A percentile compares a stretch with the other conserved stretches of the same genome.
phyloP scores from a whole-genome alignment of 2,329 filamentous ascomycete genomes.

The Pseudopithomyces maydicus region DNA sequence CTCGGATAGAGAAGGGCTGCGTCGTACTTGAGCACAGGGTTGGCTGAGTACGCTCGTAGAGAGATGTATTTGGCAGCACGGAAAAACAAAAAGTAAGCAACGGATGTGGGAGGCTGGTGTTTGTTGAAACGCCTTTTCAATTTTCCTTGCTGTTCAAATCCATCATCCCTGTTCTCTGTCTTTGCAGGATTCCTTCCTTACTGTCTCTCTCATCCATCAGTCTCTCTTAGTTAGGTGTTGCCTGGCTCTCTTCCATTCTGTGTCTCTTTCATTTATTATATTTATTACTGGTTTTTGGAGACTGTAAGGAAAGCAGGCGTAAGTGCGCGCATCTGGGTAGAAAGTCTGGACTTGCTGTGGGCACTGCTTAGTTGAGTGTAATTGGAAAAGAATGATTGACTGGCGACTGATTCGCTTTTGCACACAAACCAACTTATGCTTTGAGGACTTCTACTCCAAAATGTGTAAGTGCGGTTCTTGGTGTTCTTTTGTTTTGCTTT shows the following conservation, averaged over 20 bases:
- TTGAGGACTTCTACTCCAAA: neutral
- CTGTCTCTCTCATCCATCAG: constrained; percentile 22
- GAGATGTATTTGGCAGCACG: constrained; percentile 26
- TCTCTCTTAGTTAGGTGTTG: constrained; percentile 17
- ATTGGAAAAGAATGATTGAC: constrained; percentile 34
- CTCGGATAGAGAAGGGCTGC: constrained; percentile 38
- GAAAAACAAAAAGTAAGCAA: constrained; percentile 19
- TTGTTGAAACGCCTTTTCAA: constrained; percentile 16
- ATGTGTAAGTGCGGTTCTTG: neutral
- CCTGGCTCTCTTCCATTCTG: constrained; percentile 24
- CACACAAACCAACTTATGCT: neutral
- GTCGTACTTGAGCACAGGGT: constrained; percentile 18
- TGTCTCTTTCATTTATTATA: constrained; percentile 9
- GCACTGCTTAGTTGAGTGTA: constrained; percentile 22
- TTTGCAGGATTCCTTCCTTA: constrained; percentile 20
- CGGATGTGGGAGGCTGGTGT: constrained; percentile 19
- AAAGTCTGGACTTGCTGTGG: constrained; percentile 19
- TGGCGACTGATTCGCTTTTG: constrained; percentile 10
- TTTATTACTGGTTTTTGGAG: constrained; percentile 22
- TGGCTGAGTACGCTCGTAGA: constrained; percentile 23
- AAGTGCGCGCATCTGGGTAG: constrained; percentile 20
- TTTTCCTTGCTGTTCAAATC: constrained; percentile 29
- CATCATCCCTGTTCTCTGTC: constrained; percentile 29
- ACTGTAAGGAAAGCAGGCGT: constrained; percentile 16
- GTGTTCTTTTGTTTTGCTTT: neutral